phyloP scores from a whole-genome alignment of 225 moss, liverwort and hornwort genomes.

The Sphagnum tenellum region DNA sequence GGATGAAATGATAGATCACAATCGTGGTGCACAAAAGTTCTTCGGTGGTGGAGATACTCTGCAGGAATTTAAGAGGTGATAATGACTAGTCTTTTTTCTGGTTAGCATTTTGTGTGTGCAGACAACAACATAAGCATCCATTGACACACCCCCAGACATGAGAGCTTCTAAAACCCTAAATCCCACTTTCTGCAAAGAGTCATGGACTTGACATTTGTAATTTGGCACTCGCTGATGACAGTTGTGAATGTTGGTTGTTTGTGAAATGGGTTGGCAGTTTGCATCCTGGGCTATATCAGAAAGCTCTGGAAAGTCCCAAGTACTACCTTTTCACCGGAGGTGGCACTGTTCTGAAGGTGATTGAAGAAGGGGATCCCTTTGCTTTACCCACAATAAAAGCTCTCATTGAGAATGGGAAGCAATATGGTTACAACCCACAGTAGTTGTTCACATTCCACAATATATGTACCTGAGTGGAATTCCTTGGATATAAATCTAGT shows the following conservation, averaged over 20 bases:
- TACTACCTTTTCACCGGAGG: conserved; percentile 91
- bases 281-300: conserved; percentile 72
- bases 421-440: conserved; percentile 29
- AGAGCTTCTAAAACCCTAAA: too few relatives aligned
- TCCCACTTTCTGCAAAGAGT: too few relatives aligned
- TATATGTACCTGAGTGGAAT: too few relatives aligned
- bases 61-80: conserved; percentile 71
- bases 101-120: too few relatives aligned
- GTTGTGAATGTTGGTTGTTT: not conserved
- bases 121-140: too few relatives aligned
- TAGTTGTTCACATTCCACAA: too few relatives aligned
- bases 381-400: conserved; percentile 73
- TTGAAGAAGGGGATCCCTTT: conserved; percentile 79
- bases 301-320: conserved; percentile 62
- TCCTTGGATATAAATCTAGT: too few relatives aligned
- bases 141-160: too few relatives aligned
- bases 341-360: conserved; percentile 76
- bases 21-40: conserved; percentile 63
- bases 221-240: too few relatives aligned
- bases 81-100: too few relatives aligned
- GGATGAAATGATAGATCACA: conserved; percentile 80
- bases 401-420: conserved; percentile 61
- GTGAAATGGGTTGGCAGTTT: conserved; percentile 23
- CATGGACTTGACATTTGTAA: too few relatives aligned
- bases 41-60: conserved; percentile 85